Percentiles rank a stretch among this genome's conserved stretches.
phyloP scores from a whole-genome alignment of 768 basidiomycete species.

The Amanita thiersii region DNA sequence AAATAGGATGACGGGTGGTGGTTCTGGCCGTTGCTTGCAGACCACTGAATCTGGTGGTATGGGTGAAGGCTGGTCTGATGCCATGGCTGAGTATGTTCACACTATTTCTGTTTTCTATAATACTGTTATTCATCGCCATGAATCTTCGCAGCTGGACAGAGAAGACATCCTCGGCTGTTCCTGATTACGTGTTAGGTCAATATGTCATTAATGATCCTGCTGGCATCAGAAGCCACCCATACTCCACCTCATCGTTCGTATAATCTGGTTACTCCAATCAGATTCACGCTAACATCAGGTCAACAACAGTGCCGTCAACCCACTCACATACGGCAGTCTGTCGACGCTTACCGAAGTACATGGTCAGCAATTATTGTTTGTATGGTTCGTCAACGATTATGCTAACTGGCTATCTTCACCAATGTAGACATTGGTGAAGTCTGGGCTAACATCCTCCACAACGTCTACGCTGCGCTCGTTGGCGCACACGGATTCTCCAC shows the following conservation, averaged over 20 bases:
- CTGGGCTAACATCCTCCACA: slow-evolving; percentile 39
- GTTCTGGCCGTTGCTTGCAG: slow-evolving; percentile 52
- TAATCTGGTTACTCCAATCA: not conserved
- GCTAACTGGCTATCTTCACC: too few relatives aligned
- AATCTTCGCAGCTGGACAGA: slow-evolving; percentile 26
- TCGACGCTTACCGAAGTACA: slow-evolving; percentile 34
- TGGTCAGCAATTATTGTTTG: slow-evolving; percentile 23
- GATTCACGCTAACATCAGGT: slow-evolving; percentile 14
- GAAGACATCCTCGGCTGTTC: slow-evolving; percentile 26
- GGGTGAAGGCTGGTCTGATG: slow-evolving; percentile 67
- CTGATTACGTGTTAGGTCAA: slow-evolving; percentile 34
- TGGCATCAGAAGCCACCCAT: slow-evolving; percentile 49
- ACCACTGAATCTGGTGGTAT: slow-evolving; percentile 57
- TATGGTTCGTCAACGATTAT: not conserved
- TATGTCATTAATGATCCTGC: slow-evolving; percentile 38
- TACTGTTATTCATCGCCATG: not conserved
- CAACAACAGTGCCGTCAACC: slow-evolving; percentile 23
- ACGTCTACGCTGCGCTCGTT: too few relatives aligned
- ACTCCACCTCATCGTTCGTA: slow-evolving; percentile 41
- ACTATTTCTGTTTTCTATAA: not conserved
- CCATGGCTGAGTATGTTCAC: slow-evolving; percentile 29
- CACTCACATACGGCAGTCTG: slow-evolving; percentile 33
- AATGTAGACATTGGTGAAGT: slow-evolving; percentile 46
- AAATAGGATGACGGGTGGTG: slow-evolving; percentile 45
- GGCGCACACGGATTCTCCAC: slow-evolving; percentile 25